These are phyloP conservation scores for Xylaria castorea DNA, from an alignment of 495 filamentous ascomycete species.

Conservation along the genomic window DNA sequence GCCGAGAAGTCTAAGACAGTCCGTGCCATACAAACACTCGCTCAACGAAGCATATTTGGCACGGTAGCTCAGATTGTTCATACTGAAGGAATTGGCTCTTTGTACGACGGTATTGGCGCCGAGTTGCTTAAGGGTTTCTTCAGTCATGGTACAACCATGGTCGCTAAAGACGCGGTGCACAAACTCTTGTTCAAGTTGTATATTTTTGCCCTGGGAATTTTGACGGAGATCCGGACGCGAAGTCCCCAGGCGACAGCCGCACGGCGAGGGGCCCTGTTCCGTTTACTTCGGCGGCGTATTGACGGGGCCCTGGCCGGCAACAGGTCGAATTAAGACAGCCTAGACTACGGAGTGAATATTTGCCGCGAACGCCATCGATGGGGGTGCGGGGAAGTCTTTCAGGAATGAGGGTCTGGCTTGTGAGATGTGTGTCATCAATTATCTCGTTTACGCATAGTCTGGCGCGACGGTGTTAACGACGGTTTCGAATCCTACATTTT, in stretches of 20 bases:
- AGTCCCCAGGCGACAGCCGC: slow-evolving; percentile 7
- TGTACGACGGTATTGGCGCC: slow-evolving; percentile 79
- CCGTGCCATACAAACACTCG: slow-evolving; percentile 33
- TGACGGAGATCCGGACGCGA: slow-evolving; percentile 36
- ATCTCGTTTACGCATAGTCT: neutral
- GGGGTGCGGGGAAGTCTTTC: neutral
- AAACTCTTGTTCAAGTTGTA: slow-evolving; percentile 74
- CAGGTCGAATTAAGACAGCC: neutral
- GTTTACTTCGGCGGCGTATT: slow-evolving; percentile 28
- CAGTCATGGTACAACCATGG: slow-evolving; percentile 87
- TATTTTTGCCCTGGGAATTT: slow-evolving; percentile 51
- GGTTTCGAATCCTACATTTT: neutral
- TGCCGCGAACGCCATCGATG: neutral
- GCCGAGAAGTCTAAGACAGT: slow-evolving; percentile 20
- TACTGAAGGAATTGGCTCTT: slow-evolving; percentile 68
- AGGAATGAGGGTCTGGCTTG: neutral
- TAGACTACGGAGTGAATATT: neutral
- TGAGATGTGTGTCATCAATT: neutral
- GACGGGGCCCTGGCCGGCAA: slow-evolving; percentile 9
- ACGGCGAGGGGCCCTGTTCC: neutral
- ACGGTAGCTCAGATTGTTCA: slow-evolving; percentile 68
- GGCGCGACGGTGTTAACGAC: slow-evolving; percentile 2
- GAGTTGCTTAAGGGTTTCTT: slow-evolving; percentile 88
- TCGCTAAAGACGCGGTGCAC: slow-evolving; percentile 84
- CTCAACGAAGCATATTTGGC: slow-evolving; percentile 63